phyloP scores from a whole-genome alignment of 345 rosid species.

The Gossypium stocksii region DNA sequence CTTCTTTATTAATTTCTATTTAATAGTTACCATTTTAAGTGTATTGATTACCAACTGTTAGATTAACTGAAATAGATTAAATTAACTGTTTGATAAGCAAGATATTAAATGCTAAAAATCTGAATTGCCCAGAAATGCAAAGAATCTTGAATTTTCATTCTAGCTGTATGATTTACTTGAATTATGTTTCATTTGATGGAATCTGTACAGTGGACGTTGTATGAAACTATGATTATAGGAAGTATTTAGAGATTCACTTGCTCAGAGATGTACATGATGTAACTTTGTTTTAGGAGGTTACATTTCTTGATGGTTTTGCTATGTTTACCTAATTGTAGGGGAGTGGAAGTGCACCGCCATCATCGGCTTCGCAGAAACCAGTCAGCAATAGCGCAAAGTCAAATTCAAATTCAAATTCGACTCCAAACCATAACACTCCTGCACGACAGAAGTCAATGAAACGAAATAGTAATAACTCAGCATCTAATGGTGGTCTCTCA shows the following conservation, averaged over 20 bases:
- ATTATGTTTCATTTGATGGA: not conserved
- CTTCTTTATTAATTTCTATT: not conserved
- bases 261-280: not conserved
- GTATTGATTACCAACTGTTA: not conserved
- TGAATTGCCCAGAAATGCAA: not conserved
- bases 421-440: slow-evolving; percentile 31
- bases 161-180: not conserved
- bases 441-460: slow-evolving; percentile 40
- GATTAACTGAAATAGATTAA: not conserved
- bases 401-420: slow-evolving; percentile 31
- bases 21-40: not conserved
- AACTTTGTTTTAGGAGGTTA: not conserved
- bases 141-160: not conserved
- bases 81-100: not conserved
- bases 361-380: slow-evolving; percentile 33
- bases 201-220: not conserved
- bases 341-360: slow-evolving; percentile 20
- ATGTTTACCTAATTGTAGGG: slow-evolving; percentile 28
- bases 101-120: not conserved
- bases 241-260: not conserved
- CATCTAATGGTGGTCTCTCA: slow-evolving; percentile 35
- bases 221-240: not conserved
- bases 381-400: slow-evolving; percentile 27
- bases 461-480: slow-evolving; percentile 27
- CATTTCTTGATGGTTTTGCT: not conserved